Base-by-base conservation (phyloP, 192 early-diverging fungal genomes). In the Podila epicladia region DNA sequence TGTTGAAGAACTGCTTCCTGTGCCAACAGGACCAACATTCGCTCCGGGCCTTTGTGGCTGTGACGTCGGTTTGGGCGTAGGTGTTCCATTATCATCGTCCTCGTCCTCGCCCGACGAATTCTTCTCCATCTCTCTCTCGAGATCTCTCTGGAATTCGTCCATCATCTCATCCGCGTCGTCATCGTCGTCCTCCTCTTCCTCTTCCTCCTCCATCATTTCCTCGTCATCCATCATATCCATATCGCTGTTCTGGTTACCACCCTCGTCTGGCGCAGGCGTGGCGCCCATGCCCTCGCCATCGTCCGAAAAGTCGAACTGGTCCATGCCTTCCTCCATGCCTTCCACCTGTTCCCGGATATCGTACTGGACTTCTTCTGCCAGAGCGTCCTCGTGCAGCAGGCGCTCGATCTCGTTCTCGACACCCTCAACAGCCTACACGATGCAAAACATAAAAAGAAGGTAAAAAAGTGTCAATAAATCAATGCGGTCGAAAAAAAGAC, bases 331-430 rank as follows among this genome's bases (percentile, higher is more conserved):
- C 0, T 45, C 41, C 41, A 51, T 73, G 37, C 58, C 70, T 41
- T 74, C 75, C 24, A 61, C 37, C 33, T 69, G 60, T 48, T 61
- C 37, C 26, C 60, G 24, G 26, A 78, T 74, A 11, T 68, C 92
- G 69, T 89, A 93, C 35, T 74, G 61, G 11, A 95, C 90, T 35
- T 94, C 85, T 31, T 93, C 92, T 4, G 95, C 94, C 38, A 86
- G 77, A 2, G 88, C 83, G 84, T 95, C 94, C 19, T 89, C 89
- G 61, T 91, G 74, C 11, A 96, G 84, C 50, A 96, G 78, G 61
- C 94, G 82, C 49, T 95, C 94, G 7, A 96, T 93, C 72, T 96
- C 95, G 33, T 85, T 80, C 59, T 96, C 95, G 0, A 96, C 93
- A 37, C 91, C 89, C 75, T 96, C 95, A 61, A 94, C 91, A 4